phyloP scores from a whole-genome alignment of 306 rosid species.

The Rubus idaeus region DNA sequence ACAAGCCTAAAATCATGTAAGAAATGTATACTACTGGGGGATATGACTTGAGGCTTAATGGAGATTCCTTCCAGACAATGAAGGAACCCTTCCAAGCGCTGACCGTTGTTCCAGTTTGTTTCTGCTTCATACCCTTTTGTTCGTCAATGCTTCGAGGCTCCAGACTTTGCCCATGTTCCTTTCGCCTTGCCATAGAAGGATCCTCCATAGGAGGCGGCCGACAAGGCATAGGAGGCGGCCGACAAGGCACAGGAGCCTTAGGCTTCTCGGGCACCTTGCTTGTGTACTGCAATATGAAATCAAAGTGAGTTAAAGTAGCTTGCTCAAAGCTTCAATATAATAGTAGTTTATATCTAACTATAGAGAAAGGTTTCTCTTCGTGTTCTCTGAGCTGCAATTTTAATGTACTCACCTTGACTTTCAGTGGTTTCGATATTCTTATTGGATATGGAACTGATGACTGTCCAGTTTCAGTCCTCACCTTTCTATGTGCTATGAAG shows the following conservation, averaged over 20 bases:
- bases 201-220: too few relatives aligned
- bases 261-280: background rate
- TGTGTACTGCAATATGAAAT: constrained; percentile 35
- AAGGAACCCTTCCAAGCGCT: constrained; percentile 26
- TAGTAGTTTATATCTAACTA: background rate
- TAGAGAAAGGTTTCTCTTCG: constrained; percentile 8
- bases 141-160: constrained; percentile 20
- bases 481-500: background rate
- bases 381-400: background rate
- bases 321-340: constrained; percentile 13
- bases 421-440: background rate
- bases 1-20: constrained; percentile 25
- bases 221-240: too few relatives aligned
- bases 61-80: constrained; percentile 29
- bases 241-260: background rate
- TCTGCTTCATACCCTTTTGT: constrained; percentile 12
- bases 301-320: constrained; percentile 14
- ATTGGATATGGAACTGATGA: background rate
- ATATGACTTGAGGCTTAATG: constrained; percentile 22
- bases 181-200: too few relatives aligned
- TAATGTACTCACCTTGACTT: constrained; percentile 44
- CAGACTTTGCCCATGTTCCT: too few relatives aligned
- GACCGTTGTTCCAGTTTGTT: constrained; percentile 18
- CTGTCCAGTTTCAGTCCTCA: background rate
- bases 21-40: constrained; percentile 36